phyloP scores from a whole-genome alignment of 352 stramenopile genomes.

The Sclerospora graminicola region DNA sequence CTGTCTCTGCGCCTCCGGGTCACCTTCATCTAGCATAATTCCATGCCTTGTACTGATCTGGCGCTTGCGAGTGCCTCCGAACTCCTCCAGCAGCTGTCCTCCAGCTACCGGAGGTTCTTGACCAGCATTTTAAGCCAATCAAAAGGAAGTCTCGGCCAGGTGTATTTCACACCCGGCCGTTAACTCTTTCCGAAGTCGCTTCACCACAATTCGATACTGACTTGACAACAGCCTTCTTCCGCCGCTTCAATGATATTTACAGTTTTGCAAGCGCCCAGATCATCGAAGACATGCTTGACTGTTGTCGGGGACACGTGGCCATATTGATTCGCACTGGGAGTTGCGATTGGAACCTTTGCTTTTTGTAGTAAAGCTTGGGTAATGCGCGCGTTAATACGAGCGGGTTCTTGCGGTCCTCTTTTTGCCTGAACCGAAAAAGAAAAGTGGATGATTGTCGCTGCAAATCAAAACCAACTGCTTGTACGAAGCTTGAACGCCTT shows the following conservation, averaged over 20 bases:
- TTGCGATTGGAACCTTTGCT: slow-evolving; percentile 91
- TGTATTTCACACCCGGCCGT: no score
- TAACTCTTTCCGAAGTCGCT: no score
- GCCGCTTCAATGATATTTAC: slow-evolving; percentile 77
- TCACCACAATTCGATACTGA: slow-evolving; percentile 95
- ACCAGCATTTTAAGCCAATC: no score
- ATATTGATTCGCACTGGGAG: slow-evolving; percentile 97
- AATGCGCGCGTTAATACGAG: slow-evolving; percentile 65
- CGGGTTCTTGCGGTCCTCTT: slow-evolving; percentile 47
- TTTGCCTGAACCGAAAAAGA: slow-evolving; percentile 41
- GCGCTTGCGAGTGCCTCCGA: no score
- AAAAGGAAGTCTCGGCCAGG: no score
- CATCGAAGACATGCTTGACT: slow-evolving; percentile 94
- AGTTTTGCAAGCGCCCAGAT: slow-evolving; percentile 88
- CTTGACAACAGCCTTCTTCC: slow-evolving; percentile 47
- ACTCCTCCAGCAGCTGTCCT: no score
- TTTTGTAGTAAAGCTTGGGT: slow-evolving; percentile 79
- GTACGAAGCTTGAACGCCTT: slow-evolving; percentile 61
- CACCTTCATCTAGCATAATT: no score
- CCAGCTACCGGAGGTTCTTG: no score
- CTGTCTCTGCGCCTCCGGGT: no score
- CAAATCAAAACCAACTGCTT: slow-evolving; percentile 61
- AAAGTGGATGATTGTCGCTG: slow-evolving; percentile 69
- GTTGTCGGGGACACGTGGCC: slow-evolving; percentile 96
- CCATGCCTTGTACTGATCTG: no score